phyloP scores from a whole-genome alignment of 306 rosid genomes.

The Rosa persica region DNA sequence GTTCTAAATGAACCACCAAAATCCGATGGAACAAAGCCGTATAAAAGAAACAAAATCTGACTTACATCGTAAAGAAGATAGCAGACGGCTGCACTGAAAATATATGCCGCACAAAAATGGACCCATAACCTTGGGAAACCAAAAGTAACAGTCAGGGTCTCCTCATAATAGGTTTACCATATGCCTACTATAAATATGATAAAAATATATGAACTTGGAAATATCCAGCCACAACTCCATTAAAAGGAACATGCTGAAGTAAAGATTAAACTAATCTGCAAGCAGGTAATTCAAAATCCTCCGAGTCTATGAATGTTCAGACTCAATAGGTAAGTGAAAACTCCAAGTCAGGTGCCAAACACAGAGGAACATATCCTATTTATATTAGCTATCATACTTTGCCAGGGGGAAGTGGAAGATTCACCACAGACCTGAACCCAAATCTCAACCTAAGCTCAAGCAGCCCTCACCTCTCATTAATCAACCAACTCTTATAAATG shows the following conservation, averaged over 20 bases:
- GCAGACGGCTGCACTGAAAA: constrained; percentile 81
- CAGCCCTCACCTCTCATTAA: neutral
- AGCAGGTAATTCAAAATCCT: constrained; percentile 2
- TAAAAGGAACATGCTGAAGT: neutral
- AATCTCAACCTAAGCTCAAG: neutral
- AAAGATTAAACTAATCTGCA: neutral
- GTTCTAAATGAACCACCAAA: constrained; percentile 20
- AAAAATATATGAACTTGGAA: constrained; percentile 3
- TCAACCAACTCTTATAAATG: neutral
- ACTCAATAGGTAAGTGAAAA: neutral
- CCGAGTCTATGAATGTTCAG: neutral
- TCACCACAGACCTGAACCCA: neutral
- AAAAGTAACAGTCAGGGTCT: constrained; percentile 38
- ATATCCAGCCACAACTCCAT: neutral
- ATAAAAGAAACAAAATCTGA: constrained; percentile 26
- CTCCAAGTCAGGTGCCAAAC: neutral
- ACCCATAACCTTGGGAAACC: constrained; percentile 76
- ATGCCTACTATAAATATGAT: constrained; percentile 6
- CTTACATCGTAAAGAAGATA: constrained; percentile 81
- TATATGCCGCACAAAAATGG: constrained; percentile 76
- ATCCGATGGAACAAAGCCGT: neutral
- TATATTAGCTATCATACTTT: neutral
- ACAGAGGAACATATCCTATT: neutral
- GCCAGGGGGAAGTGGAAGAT: neutral
- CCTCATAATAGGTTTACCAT: constrained; percentile 18